phyloP scores from a whole-genome alignment of 208 protist species.

The Wallacemonas sp. region DNA sequence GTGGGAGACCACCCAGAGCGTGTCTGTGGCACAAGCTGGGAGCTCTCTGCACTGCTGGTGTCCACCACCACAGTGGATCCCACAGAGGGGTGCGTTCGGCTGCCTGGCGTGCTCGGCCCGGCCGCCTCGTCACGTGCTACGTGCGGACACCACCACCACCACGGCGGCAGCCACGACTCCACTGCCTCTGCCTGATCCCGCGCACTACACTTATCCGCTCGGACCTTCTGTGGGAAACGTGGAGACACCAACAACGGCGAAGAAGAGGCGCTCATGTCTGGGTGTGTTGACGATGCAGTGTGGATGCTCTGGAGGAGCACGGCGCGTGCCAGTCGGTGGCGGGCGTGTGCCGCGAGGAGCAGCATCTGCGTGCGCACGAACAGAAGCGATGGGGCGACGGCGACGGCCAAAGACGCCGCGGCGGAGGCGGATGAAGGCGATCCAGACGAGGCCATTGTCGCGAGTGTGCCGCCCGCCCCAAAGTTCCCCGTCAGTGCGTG shows the following conservation, averaged over 20 bases:
- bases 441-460: slow-evolving; percentile 3
- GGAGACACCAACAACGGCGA: not conserved
- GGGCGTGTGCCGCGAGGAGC: slow-evolving; percentile 7
- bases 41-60: not conserved
- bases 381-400: slow-evolving; percentile 29
- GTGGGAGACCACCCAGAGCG: not conserved
- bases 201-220: too few relatives aligned
- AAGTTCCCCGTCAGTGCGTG: slow-evolving; percentile 54
- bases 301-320: not conserved
- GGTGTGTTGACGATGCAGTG: not conserved
- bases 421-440: slow-evolving; percentile 6
- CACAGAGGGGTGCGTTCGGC: too few relatives aligned
- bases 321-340: slow-evolving; percentile 5
- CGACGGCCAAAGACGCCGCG: slow-evolving; percentile 25
- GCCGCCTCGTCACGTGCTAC: too few relatives aligned
- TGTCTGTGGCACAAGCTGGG: too few relatives aligned
- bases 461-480: slow-evolving; percentile 21
- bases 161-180: too few relatives aligned
- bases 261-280: slow-evolving; percentile 7
- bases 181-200: too few relatives aligned
- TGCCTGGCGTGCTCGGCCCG: too few relatives aligned
- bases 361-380: slow-evolving; percentile 32
- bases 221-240: too few relatives aligned
- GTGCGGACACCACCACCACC: too few relatives aligned
- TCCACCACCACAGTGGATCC: not conserved